Base-by-base conservation (phyloP, 208 protist genomes). In the Crithidia fasciculata region DNA sequence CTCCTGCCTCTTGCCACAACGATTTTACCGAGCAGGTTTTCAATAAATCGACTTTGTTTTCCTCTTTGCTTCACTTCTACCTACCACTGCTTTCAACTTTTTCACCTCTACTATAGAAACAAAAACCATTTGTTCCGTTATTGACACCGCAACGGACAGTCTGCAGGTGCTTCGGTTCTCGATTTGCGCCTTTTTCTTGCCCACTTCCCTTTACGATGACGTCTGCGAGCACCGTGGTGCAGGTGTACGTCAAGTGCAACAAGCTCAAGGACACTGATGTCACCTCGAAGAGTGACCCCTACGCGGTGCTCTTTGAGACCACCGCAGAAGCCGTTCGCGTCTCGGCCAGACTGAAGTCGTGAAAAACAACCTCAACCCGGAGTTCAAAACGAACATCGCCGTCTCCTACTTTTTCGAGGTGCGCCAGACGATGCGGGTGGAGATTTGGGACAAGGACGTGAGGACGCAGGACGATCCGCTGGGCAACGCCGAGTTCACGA, bases 351-450 rank as follows among this genome's bases (percentile, higher is more conserved):
- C 61, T 3, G 61, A 66, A 47, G 66, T 76, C 0, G 37, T 85
- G 12, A 37, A 41, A 15, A 76, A 84, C 59, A 75, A 82, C 55
- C 44, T 85, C 19, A 88, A 84, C 56, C 83, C 80, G 0, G 67
- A 76, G 59, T 85, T 84, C 60, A 73, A 82, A 43, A 79, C 72
- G 0, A 8, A 19, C 16, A 16, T 88, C 3, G 19, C 53, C 2
- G 45, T 83, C 12, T 70, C 70, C 47, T 84, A 75, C 80, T 78
- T 82, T 62, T 88, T 88, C 37, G 83, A 88, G 69, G 61, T 72
- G 3, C 64, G 53, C 28, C 80, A 88, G 57, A 41, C 40, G 2
- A 49, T 85, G 13, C 44, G 58, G 8, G 39, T 88, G 0, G 68
- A 75, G 41, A 44, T 85, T 12, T 68, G 71, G 52, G 80, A 85